Conservation (phyloP, 2,329 filamentous ascomycete species). For the Dactylellina parvicollis region DNA sequence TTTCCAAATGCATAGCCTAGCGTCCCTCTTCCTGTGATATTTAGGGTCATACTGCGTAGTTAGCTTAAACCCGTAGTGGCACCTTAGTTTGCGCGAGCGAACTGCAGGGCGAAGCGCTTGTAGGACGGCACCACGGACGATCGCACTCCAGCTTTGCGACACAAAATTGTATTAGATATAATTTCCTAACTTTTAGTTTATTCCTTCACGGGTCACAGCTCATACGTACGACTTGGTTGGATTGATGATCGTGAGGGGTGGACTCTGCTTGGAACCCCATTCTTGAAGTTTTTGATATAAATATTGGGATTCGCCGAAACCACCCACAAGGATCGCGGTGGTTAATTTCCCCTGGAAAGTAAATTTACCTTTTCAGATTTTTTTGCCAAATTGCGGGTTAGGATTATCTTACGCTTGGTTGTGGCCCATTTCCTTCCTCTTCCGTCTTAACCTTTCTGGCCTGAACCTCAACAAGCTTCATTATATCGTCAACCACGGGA, state of each 20-base stretch:
- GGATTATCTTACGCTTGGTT: neutral
- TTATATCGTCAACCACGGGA: slow-evolving; percentile 45
- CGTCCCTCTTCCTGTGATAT: slow-evolving; percentile 10
- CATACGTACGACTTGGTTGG: slow-evolving; percentile 32
- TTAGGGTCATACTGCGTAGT: neutral
- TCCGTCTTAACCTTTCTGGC: slow-evolving; percentile 14
- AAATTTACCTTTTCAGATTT: neutral
- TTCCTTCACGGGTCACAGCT: too few species aligned
- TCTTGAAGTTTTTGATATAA: slow-evolving; percentile 13
- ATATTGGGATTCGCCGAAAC: slow-evolving; percentile 31
- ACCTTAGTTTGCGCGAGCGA: slow-evolving; percentile 13
- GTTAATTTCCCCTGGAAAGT: slow-evolving; percentile 17
- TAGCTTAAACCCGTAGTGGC: slow-evolving; percentile 32
- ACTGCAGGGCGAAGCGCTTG: slow-evolving; percentile 20
- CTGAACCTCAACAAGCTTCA: slow-evolving; percentile 46
- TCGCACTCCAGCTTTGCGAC: slow-evolving; percentile 27
- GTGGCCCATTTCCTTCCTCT: neutral
- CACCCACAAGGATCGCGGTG: slow-evolving; percentile 23
- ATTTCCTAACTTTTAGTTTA: too few species aligned
- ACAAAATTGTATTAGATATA: too few species aligned
- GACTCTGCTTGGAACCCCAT: slow-evolving; percentile 1
- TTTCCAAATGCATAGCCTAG: slow-evolving; percentile 3
- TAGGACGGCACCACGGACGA: slow-evolving; percentile 28
- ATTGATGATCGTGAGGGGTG: slow-evolving; percentile 20
- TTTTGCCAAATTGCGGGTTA: too few species aligned